Base-by-base conservation (phyloP, 805 yeast species). In the Candida ponderosae region DNA sequence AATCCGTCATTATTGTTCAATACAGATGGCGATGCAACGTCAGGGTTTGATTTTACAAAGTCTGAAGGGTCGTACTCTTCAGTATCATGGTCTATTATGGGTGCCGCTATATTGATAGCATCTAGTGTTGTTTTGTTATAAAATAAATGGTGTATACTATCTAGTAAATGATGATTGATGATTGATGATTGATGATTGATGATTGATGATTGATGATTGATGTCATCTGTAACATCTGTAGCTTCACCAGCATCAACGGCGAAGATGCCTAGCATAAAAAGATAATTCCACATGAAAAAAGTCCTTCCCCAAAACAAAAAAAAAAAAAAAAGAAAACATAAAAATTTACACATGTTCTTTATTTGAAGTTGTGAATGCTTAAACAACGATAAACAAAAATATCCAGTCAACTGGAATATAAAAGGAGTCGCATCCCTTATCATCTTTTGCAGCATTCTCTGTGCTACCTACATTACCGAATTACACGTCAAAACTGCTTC, bases 61-160 rank as follows among this genome's bases (percentile, higher is more conserved):
- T 18, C 27, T n/a, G 32, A 34, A 16, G 36, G 28, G n/a, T 9
- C 28, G 5, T 24, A 24, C 14, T 24, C 32, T n/a, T 15, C 20
- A 6, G 17, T 16, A 16, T 13, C 27, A 19, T 14, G 17, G 15
- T 26, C 35, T 18, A 17, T 36, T 11, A 32, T 28, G 31, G 39
- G 35, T 2, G 39, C 39, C 4, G 27, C 35, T 14, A 15, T 36
- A 7, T 21, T 36, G 14, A 13, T 36, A 14, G 39, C 32, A 3
- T 31, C 28, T 6, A 36, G 39, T 28, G 34, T 36, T 15, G 23
- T 36, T 15, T 27, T 36, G n/a, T 13, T 24, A 18, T 33, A 9
- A 16, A 3, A 1, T 28, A n/a, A 15, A n/a, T 11, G 7, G 7
- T 10, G n/a, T 15, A 28, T 7, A 7, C n/a, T 15, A 6, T 7